A percentile compares a stretch with the other conserved stretches of the same genome.
Conservation (phyloP, 1,139 yeast species). For the Candida sanyaensis region DNA sequence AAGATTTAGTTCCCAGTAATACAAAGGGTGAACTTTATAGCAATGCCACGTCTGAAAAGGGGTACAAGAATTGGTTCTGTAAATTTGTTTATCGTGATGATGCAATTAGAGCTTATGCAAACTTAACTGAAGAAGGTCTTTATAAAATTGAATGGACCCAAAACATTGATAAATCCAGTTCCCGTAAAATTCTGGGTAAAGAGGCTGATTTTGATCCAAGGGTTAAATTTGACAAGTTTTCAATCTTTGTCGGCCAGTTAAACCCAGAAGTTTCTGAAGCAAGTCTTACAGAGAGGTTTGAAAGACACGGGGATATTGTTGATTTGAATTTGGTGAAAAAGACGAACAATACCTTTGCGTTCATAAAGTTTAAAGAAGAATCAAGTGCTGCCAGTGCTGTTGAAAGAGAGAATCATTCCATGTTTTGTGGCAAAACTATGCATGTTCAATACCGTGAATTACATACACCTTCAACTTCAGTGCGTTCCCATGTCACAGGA, state of each 20-base stretch:
- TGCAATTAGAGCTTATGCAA: slow-evolving; percentile 85
- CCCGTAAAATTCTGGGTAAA: slow-evolving; percentile 1
- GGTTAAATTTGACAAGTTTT: slow-evolving; percentile 58
- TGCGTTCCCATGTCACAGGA: not conserved
- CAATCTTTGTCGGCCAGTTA: slow-evolving; percentile 79
- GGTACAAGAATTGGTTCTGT: slow-evolving; percentile 68
- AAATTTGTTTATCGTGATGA: slow-evolving; percentile 86
- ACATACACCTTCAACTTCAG: slow-evolving; percentile 22
- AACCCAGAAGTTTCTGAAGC: slow-evolving; percentile 54
- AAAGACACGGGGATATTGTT: slow-evolving; percentile 65
- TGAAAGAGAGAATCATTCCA: slow-evolving; percentile 78
- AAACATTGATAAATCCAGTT: slow-evolving; percentile 50
- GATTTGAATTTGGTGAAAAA: slow-evolving; percentile 54
- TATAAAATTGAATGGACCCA: slow-evolving; percentile 84
- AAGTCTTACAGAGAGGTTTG: slow-evolving; percentile 57
- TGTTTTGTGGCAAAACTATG: slow-evolving; percentile 70
- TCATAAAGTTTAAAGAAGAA: slow-evolving; percentile 63
- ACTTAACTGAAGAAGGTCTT: slow-evolving; percentile 51
- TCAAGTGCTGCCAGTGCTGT: slow-evolving; percentile 83
- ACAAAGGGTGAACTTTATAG: slow-evolving; percentile 30
- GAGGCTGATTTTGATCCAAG: slow-evolving; percentile 12
- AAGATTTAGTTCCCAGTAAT: slow-evolving; percentile 59
- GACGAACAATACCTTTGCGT: slow-evolving; percentile 65
- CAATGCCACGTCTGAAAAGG: slow-evolving; percentile 7
- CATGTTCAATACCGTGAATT: slow-evolving; percentile 81